phyloP scores from a whole-genome alignment of 495 filamentous ascomycete genomes.

The Apiosordaria backusii region DNA sequence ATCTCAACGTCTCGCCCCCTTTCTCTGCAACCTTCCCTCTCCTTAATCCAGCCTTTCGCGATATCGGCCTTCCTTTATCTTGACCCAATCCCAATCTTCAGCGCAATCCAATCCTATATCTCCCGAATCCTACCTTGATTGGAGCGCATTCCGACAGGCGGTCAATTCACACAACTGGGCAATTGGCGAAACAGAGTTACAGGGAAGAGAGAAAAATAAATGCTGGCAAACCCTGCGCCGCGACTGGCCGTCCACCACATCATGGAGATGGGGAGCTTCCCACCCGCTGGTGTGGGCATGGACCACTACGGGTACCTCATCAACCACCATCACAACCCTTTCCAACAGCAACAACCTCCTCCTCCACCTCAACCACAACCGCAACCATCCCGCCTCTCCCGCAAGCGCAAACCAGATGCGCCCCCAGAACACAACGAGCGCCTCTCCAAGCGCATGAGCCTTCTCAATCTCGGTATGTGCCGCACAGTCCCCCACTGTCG shows the following conservation, averaged over 20 bases:
- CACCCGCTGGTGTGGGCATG: slow-evolving; percentile 4
- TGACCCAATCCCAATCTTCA: slow-evolving; percentile 16
- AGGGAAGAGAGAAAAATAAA: slow-evolving; percentile 15
- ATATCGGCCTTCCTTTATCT: slow-evolving; percentile 26
- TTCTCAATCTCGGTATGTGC: slow-evolving; percentile 72
- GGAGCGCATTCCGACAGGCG: slow-evolving; percentile 10
- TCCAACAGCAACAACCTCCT: slow-evolving; percentile 20
- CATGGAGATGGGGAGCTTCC: slow-evolving; percentile 1
- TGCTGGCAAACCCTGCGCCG: slow-evolving; percentile 19
- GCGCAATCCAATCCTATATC: background rate
- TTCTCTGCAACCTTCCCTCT: slow-evolving; percentile 13
- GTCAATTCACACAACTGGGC: slow-evolving; percentile 1
- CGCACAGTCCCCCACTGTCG: background rate
- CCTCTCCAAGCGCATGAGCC: slow-evolving; percentile 73
- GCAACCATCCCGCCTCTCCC: slow-evolving; percentile 24
- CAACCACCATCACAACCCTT: slow-evolving; percentile 10
- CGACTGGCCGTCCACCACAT: background rate
- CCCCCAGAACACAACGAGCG: slow-evolving; percentile 50
- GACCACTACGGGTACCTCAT: slow-evolving; percentile 4
- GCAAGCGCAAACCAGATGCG: slow-evolving; percentile 53
- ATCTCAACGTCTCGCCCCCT: too few species aligned
- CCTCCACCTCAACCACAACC: slow-evolving; percentile 12
- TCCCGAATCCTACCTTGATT: background rate
- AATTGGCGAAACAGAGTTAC: slow-evolving; percentile 14
- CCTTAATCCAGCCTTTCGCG: slow-evolving; percentile 11